These are phyloP conservation scores for Asparagopsis taxiformis DNA, from an alignment of 31 red algal species.

Conservation along the genomic window DNA sequence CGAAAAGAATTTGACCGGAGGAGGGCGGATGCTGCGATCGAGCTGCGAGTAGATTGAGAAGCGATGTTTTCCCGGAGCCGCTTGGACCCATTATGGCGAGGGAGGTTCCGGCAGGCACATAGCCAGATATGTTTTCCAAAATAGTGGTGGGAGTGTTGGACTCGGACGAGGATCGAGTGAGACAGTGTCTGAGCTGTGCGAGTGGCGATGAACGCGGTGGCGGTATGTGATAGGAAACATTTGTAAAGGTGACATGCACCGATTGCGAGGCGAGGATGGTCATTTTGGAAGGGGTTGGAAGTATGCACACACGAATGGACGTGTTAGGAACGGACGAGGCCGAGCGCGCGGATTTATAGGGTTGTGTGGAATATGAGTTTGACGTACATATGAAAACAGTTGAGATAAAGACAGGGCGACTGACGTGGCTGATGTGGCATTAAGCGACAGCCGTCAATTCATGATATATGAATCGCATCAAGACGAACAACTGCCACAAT, in stretches of 20 bases:
- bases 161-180: not conserved
- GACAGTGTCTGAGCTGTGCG: not conserved
- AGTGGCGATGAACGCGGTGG: not conserved
- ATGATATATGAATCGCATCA: too few species aligned
- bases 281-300: too few species aligned
- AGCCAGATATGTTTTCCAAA: conserved; percentile 63
- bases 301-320: too few species aligned
- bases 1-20: conserved; percentile 61
- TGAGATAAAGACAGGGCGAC: too few species aligned
- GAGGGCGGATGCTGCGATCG: conserved; percentile 43
- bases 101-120: conserved; percentile 56
- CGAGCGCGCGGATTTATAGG: too few species aligned
- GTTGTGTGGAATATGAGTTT: too few species aligned
- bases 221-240: conserved; percentile 30
- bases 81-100: conserved; percentile 78
- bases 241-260: conserved; percentile 16
- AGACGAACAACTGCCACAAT: too few species aligned
- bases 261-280: too few species aligned
- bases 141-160: conserved; percentile 16
- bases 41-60: conserved; percentile 85
- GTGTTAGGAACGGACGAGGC: too few species aligned
- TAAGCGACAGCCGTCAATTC: too few species aligned
- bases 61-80: conserved; percentile 83
- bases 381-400: too few species aligned
- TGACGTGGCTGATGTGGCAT: too few species aligned